Percentiles rank a stretch among this genome's conserved stretches.
Evolutionary conservation across 495 filamentous ascomycete genomes (phyloP).

Genomic region (Ramalina peruviana): DNA sequence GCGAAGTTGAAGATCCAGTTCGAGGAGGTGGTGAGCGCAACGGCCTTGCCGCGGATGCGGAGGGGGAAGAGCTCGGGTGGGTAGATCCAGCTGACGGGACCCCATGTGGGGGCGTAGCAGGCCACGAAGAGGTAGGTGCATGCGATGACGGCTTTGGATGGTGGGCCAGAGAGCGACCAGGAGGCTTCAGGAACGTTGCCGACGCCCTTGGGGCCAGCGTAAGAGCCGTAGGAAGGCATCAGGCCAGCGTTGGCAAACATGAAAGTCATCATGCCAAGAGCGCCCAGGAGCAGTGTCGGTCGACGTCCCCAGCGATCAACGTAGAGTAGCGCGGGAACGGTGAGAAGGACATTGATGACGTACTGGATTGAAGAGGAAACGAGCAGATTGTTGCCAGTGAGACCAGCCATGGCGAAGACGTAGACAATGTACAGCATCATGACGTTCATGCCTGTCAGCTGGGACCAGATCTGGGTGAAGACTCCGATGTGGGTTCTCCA

Average conservation of each 20-base stretch:
- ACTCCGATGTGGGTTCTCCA: conserved; percentile 59
- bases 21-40: conserved; percentile 46
- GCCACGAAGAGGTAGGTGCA: conserved; percentile 53
- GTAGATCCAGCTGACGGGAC: conserved; percentile 48
- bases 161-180: conserved; percentile 21
- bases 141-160: conserved; percentile 40
- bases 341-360: conserved; percentile 58
- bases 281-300: conserved; percentile 35
- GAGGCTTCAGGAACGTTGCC: conserved; percentile 27
- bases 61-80: conserved; percentile 53
- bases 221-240: conserved; percentile 41
- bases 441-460: conserved; percentile 65
- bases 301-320: conserved; percentile 41
- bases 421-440: conserved; percentile 70
- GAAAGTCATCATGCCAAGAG: conserved; percentile 35
- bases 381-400: conserved; percentile 45
- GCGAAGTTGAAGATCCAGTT: conserved; percentile 42
- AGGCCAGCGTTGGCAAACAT: conserved; percentile 44
- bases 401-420: conserved; percentile 54
- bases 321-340: conserved; percentile 43
- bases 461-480: conserved; percentile 62
- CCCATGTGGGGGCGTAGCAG: conserved; percentile 47
- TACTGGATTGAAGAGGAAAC: conserved; percentile 61
- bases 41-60: conserved; percentile 52
- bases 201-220: conserved; percentile 38